Evolutionary conservation across 108 stramenopile genomes (phyloP), one percentile per base, ranked within the genome.

Genomic region (Bacterosira constricta): DNA sequence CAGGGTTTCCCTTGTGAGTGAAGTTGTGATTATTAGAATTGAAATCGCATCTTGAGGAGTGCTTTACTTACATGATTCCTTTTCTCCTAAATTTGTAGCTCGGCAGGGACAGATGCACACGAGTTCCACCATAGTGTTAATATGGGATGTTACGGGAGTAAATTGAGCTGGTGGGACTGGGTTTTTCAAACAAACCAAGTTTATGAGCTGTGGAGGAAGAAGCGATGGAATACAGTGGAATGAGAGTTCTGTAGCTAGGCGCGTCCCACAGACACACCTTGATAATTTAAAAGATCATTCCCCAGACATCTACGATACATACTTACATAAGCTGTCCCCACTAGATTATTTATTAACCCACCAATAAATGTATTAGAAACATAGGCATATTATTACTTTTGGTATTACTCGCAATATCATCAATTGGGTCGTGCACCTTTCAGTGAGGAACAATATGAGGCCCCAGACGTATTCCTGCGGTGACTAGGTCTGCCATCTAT

Each of bases 101-200:
- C 80, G 17, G 69, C 75, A 4, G 63, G 49, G 17, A 81, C 80
- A n/a, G 80, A 81, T 65, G 61, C 51, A 27, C 80, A 81, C 44
- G 80, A 81, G 58, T 81, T 75, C 71, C 80, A 81, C 58, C 80
- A 81, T 31, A 37, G 63, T 45, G 41, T 63, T 20, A 81, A 81
- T 35, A 59, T 81, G 52, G 80, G 80, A 17, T 59, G 62, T 65
- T 81, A 58, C 44, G 57, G 61, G 20, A 61, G 59, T 11, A 81
- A 81, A 20, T 62, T 81, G 20, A 41, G 23, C 26, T 3, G 76
- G 2, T 81, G 45, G 41, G 75, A 81, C 51, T 42, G 45, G 34
- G 0, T 77, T 8, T 76, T 81, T 76, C 63, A 63, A 36, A 75
- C 74, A 7, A 47, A 81, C 44, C 29, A 37, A 36, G 34, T 34